A percentile compares a stretch with the other conserved stretches of the same genome.
These are phyloP conservation scores for Parasitella parasitica DNA, from an alignment of 371 early-diverging fungal species.

Conservation along the genomic window DNA sequence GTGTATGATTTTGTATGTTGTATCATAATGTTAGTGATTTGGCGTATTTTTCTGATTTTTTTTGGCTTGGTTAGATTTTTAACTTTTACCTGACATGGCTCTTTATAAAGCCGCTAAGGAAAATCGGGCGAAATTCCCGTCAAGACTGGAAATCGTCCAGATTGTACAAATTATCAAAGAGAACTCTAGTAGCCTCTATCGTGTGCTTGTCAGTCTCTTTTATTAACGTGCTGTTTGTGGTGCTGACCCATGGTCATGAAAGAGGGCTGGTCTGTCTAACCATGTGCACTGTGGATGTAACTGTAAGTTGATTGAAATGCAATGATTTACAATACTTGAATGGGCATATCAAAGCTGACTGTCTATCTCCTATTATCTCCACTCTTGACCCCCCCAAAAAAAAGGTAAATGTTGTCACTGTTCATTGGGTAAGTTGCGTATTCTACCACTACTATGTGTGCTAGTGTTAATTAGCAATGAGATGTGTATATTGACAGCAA, in stretches of 20 bases:
- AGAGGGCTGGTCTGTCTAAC: slow-evolving; percentile 54
- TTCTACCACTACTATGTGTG: background rate
- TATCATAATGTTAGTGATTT: background rate
- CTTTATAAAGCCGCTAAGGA: slow-evolving; percentile 48
- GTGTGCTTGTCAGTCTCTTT: slow-evolving; percentile 48
- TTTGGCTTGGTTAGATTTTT: slow-evolving; percentile 29
- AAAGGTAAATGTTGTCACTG: slow-evolving; percentile 54
- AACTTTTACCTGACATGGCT: slow-evolving; percentile 51
- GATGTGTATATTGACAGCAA: slow-evolving; percentile 12
- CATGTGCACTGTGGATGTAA: slow-evolving; percentile 57
- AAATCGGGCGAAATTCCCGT: slow-evolving; percentile 36
- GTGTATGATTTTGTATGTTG: slow-evolving; percentile 45
- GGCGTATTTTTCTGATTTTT: background rate
- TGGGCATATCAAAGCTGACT: background rate
- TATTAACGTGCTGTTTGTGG: slow-evolving; percentile 46
- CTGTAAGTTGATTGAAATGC: slow-evolving; percentile 23
- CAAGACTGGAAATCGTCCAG: slow-evolving; percentile 48
- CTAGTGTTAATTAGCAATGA: background rate
- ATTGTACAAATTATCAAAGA: slow-evolving; percentile 47
- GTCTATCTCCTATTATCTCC: background rate
- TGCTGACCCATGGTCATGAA: slow-evolving; percentile 47
- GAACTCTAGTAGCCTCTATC: slow-evolving; percentile 51
- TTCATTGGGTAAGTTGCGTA: slow-evolving; percentile 52
- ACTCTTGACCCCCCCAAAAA: background rate
- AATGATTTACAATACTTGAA: background rate